phyloP scores from a whole-genome alignment of 116 monocot species.

The Iris pallida region DNA sequence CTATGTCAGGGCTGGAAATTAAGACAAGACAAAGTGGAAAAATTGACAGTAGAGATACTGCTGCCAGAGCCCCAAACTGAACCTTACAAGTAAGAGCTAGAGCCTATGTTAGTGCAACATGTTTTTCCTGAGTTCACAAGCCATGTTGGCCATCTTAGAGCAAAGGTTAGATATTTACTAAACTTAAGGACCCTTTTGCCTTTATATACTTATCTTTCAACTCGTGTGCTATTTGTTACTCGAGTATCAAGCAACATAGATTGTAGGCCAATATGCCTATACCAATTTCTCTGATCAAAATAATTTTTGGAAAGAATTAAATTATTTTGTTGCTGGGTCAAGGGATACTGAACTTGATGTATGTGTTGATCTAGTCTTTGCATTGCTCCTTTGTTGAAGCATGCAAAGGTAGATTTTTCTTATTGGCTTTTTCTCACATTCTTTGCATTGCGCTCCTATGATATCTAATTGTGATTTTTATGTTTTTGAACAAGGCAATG shows the following conservation, averaged over 20 bases:
- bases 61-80: slow-evolving; percentile 23
- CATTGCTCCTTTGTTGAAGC: slow-evolving; percentile 98
- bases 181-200: no score
- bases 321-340: slow-evolving; percentile 72
- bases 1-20: slow-evolving; percentile 34
- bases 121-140: no score
- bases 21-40: slow-evolving; percentile 4
- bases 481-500: no score
- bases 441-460: no score
- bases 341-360: slow-evolving; percentile 95
- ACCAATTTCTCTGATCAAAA: slow-evolving; percentile 76
- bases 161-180: no score
- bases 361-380: slow-evolving; percentile 96
- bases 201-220: no score
- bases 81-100: no score
- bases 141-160: no score
- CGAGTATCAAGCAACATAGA: slow-evolving; percentile 79
- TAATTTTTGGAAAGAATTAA: slow-evolving; percentile 79
- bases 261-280: slow-evolving; percentile 96
- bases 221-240: background rate
- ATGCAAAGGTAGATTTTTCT: slow-evolving; percentile 55
- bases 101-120: no score
- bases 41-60: background rate
- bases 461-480: no score
- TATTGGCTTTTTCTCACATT: background rate